Evolutionary conservation across 208 protist species (phyloP).

Genomic region (Wallacemonas sp.): DNA sequence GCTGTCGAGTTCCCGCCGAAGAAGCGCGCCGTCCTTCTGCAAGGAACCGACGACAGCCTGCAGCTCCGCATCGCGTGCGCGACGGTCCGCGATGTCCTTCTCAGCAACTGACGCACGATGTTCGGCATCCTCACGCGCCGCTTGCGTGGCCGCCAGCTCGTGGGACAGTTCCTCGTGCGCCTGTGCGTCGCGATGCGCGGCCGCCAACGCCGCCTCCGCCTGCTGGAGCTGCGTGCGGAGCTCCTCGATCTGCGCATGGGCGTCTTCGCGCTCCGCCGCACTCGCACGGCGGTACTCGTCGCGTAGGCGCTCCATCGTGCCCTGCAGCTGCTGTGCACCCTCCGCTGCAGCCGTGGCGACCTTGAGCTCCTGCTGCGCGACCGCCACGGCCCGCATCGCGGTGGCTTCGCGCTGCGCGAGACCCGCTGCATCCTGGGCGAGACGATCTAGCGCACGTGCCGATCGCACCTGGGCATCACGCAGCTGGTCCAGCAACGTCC

Average conservation of each 20-base stretch:
- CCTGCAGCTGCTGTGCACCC: slow-evolving; percentile 19
- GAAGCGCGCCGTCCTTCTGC: slow-evolving; percentile 11
- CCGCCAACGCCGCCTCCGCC: slow-evolving; percentile 3
- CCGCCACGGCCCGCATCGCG: slow-evolving; percentile 20
- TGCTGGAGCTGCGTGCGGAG: slow-evolving; percentile 29
- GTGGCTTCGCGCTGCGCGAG: slow-evolving; percentile 10
- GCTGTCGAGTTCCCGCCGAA: slow-evolving; percentile 19
- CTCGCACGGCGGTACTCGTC: slow-evolving; percentile 22
- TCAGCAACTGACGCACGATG: neutral
- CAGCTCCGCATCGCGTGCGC: neutral
- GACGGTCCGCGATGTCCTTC: neutral
- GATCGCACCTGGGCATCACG: slow-evolving; percentile 25
- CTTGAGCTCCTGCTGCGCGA: slow-evolving; percentile 28
- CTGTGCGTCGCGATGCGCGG: neutral
- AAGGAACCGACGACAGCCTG: neutral
- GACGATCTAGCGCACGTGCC: slow-evolving; percentile 22
- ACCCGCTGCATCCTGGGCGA: slow-evolving; percentile 15
- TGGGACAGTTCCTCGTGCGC: slow-evolving; percentile 7
- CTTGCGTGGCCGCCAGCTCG: neutral
- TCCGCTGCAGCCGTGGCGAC: slow-evolving; percentile 24
- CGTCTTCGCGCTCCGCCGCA: slow-evolving; percentile 20
- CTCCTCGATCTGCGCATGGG: slow-evolving; percentile 19
- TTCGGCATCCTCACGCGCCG: neutral
- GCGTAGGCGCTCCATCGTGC: slow-evolving; percentile 24
- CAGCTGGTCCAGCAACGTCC: slow-evolving; percentile 29